Base-by-base conservation (phyloP, 257 asterid genomes). In the Rauvolfia tetraphylla region DNA sequence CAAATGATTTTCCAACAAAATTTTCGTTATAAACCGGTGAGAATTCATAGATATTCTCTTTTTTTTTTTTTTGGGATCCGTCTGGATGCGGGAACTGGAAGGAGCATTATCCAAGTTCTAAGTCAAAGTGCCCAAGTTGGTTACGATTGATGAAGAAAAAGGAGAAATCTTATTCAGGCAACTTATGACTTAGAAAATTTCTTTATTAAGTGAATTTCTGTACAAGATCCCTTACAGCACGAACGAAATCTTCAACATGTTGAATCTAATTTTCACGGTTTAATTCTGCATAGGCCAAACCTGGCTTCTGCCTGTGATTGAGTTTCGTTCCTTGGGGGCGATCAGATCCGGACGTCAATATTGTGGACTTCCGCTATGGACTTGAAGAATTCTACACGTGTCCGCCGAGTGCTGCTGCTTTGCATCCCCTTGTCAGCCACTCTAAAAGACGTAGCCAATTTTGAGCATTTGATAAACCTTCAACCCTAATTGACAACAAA, bases 171-270 rank as follows among this genome's bases (percentile, higher is more conserved):
- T 41, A 41, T 41, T 41, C 5, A 0, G 44, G 44, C 4, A 4
- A 3, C 44, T n/a, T n/a, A n/a, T n/a, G n/a, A n/a, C n/a, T n/a
- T n/a, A n/a, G n/a, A n/a, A n/a, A n/a, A n/a, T 75, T 80, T 75
- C 75, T 22, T 20, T 70, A 42, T 41, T 42, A 31, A 53, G 66
- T 69, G 76, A 17, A 74, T 36, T 80, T 72, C 91, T 86, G 85
- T 83, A 87, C 90, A 89, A 57, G 27, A 57, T 68, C 70, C 71
- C 51, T 75, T 62, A 74, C 71, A 83, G 44, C 49, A 71, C 38
- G 44, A 74, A 4, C 7, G 56, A 68, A 23, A 72, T 14, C 62
- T 22, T 74, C 48, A 72, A 77, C 75, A 22, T 33, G 44, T 25
- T 0, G 34, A 23, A 44, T 63, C 41, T n/a, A 71, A 33, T 71